Conservation (phyloP, 192 early-diverging fungal species). For the Coemansia sp. region DNA sequence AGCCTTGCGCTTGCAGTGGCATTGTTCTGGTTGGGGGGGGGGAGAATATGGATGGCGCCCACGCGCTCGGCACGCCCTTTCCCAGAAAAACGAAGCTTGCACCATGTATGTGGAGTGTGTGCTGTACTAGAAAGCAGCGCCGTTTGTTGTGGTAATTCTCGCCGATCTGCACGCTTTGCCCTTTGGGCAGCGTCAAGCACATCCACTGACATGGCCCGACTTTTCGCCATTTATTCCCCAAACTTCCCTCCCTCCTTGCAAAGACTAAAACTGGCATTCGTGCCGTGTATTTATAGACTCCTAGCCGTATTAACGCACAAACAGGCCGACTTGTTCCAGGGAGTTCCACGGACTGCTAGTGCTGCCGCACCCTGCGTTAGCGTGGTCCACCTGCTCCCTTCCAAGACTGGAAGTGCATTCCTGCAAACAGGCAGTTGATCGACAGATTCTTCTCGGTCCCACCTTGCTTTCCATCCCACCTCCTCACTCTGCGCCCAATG, state of each 20-base stretch:
- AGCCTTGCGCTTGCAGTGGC: neutral
- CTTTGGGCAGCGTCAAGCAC: neutral
- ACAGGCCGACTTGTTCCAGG: neutral
- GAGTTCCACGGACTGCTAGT: neutral
- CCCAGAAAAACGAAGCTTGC: neutral
- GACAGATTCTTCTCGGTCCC: neutral
- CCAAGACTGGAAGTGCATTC: neutral
- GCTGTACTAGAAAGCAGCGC: neutral
- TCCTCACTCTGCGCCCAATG: constrained; percentile 13
- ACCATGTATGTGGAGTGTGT: neutral
- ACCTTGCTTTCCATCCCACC: neutral
- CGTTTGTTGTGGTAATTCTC: constrained; percentile 3
- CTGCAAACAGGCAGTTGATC: neutral
- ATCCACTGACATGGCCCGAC: neutral
- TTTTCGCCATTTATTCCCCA: neutral
- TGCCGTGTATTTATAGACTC: neutral
- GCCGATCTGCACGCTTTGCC: neutral
- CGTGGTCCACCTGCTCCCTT: neutral
- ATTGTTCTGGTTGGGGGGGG: constrained; percentile 23
- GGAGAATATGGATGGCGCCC: constrained; percentile 2
- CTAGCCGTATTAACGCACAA: neutral
- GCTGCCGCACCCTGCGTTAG: constrained; percentile 1
- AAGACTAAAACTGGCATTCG: neutral
- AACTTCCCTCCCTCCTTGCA: neutral
- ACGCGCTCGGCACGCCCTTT: constrained; percentile 4